These are phyloP conservation scores for Ligustrum vulgare DNA, from an alignment of 257 asterid species.

Conservation along the genomic window DNA sequence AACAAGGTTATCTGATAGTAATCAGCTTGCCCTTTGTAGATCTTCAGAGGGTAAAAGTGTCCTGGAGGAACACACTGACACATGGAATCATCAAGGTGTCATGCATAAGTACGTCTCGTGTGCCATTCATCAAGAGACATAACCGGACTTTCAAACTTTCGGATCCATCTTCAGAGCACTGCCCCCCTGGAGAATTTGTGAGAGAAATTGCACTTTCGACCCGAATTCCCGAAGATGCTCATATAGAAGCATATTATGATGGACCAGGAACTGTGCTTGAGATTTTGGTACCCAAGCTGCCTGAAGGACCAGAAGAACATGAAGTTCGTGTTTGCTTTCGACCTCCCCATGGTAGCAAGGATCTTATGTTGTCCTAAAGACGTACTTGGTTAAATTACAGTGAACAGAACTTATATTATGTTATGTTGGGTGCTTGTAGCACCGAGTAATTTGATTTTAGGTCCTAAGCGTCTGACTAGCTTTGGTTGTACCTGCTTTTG, in stretches of 20 bases:
- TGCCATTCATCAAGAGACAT: conserved; percentile 70
- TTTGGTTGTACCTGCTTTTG: background rate
- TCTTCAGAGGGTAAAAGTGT: conserved; percentile 80
- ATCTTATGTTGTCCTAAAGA: conserved; percentile 66
- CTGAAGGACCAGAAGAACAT: conserved; percentile 79
- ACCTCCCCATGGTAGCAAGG: conserved; percentile 67
- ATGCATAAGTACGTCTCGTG: conserved; percentile 69
- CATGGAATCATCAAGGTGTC: conserved; percentile 80
- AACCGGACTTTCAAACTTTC: conserved; percentile 80
- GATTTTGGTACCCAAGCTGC: conserved; percentile 84
- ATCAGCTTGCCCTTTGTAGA: conserved; percentile 87
- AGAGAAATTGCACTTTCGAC: conserved; percentile 81
- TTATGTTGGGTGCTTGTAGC: background rate
- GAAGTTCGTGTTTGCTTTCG: conserved; percentile 90
- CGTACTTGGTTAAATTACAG: background rate
- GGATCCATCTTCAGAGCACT: conserved; percentile 71
- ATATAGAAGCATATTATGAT: conserved; percentile 79
- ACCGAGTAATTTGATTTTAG: background rate
- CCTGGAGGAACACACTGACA: conserved; percentile 80
- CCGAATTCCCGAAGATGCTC: conserved; percentile 90
- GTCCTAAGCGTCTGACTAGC: background rate
- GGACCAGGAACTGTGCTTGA: conserved; percentile 79
- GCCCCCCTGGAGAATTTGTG: conserved; percentile 92
- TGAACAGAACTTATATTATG: background rate
- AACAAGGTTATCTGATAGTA: conserved; percentile 61